A percentile compares a stretch with the other conserved stretches of the same genome.
These are phyloP conservation scores for Phytophthora brassicae DNA, from an alignment of 352 stramenopile species.

Conservation along the genomic window DNA sequence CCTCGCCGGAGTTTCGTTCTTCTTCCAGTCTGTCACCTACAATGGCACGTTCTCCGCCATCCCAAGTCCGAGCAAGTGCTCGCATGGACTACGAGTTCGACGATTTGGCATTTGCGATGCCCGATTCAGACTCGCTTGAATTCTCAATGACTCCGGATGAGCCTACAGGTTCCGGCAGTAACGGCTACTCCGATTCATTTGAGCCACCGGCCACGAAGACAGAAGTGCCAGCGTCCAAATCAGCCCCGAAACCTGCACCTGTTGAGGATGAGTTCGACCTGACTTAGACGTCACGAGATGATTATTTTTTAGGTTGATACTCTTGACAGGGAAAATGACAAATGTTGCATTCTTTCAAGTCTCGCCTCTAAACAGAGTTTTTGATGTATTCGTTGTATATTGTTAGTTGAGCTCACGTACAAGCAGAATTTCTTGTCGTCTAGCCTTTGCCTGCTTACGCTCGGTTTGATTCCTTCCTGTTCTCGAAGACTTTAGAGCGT, in stretches of 20 bases:
- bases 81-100: conserved; percentile 67
- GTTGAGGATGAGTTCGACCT: conserved; percentile 77
- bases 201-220: conserved; percentile 23
- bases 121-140: conserved; percentile 38
- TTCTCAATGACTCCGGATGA: conserved; percentile 31
- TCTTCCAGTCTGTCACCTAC: conserved; percentile 17
- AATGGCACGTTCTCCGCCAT: conserved; percentile 13
- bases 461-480: conserved; percentile 33
- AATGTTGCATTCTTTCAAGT: conserved; percentile 24
- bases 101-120: conserved; percentile 64
- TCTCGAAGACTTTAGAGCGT: conserved; percentile 11
- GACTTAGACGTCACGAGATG: conserved; percentile 41
- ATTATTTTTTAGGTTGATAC: conserved; percentile 5
- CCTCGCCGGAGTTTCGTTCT: background rate
- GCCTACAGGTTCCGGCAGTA: background rate
- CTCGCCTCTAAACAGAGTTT: too few relatives aligned
- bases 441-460: conserved; percentile 43
- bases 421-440: conserved; percentile 57
- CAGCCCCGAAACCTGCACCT: conserved; percentile 13
- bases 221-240: conserved; percentile 15
- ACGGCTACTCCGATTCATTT: conserved; percentile 19
- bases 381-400: conserved; percentile 23
- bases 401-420: conserved; percentile 53
- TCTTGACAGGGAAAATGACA: conserved; percentile 11
- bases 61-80: conserved; percentile 24